Evolutionary conservation across 768 basidiomycete species (phyloP), one percentile per base, ranked within the genome.

Genomic region (Mycena leptocephala): DNA sequence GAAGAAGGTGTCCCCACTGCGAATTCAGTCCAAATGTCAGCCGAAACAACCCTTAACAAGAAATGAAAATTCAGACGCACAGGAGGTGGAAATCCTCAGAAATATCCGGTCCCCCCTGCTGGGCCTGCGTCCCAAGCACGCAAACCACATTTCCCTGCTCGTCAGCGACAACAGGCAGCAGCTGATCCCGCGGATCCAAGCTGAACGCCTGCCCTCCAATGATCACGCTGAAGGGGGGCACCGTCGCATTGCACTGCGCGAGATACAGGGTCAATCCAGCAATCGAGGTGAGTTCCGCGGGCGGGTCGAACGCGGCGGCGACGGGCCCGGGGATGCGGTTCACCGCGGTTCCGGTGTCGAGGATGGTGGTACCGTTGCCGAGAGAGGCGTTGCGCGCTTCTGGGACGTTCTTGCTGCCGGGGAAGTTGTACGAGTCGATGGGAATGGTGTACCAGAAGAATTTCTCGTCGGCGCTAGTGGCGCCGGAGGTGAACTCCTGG

Each of bases 1-100:
- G 22, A 81, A 59, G 73, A 81, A 81, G 20, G 70, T 69, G 66
- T 79, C 79, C 13, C 80, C 80, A n/a, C 80, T 80, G 66, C 16
- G 28, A 18, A 28, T 18, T 58, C 43, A 8, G 28, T 32, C 16
- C n/a, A 48, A 41, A 22, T 41, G 22, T 46, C 37, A 39, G 33
- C 35, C 18, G 43, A 46, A 26, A 26, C 14, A 63, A 55, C 48
- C 53, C 26, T 58, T 28, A 58, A 24, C 56, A 7, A 58, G 8
- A 22, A 32, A 32, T 11, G 6, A 30, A 24, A 51, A 51, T 51
- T 51, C 24, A 66, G 30, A 75, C 79, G 37, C 69, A 80, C 78
- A 80, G 48, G 48, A 51, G 48, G 48, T 51, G 48, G 48, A 51
- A 51, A 79, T 72, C 55, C 32, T 16, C 30, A 33, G 32, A 22